Conservation (phyloP, 202 grass and related monocot species). For the Cymbopogon flexuosus region DNA sequence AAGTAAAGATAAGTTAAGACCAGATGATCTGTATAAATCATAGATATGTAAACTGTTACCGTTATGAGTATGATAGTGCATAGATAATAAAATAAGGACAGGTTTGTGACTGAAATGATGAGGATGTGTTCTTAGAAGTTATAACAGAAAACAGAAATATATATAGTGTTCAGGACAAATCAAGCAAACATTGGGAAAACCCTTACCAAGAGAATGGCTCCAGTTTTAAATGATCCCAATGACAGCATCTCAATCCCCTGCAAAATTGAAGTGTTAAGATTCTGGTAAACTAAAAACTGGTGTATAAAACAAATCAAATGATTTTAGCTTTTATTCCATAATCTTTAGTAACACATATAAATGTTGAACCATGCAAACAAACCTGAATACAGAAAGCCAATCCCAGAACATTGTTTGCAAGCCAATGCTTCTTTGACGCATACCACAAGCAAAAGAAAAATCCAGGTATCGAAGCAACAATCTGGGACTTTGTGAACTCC, state of each 20-base stretch:
- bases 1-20: not conserved
- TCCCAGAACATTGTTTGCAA: constrained; percentile 92
- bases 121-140: not conserved
- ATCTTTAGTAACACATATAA: constrained; percentile 3
- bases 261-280: constrained; percentile 3
- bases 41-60: not conserved
- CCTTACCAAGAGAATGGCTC: constrained; percentile 88
- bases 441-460: constrained; percentile 93
- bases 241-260: constrained; percentile 97
- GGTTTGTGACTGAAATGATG: not conserved
- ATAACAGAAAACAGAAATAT: not conserved
- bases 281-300: not conserved
- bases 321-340: not conserved
- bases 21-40: not conserved
- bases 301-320: not conserved
- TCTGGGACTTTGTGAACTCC: constrained; percentile 91
- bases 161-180: not conserved
- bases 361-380: not conserved
- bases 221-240: constrained; percentile 89
- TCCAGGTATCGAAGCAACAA: constrained; percentile 88
- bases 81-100: not conserved
- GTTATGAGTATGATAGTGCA: not conserved
- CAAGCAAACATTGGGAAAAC: not conserved
- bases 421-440: constrained; percentile 90
- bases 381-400: constrained; percentile 98